These are phyloP conservation scores for Coprinellus micaceus DNA, from an alignment of 768 basidiomycete species.

Conservation along the genomic window DNA sequence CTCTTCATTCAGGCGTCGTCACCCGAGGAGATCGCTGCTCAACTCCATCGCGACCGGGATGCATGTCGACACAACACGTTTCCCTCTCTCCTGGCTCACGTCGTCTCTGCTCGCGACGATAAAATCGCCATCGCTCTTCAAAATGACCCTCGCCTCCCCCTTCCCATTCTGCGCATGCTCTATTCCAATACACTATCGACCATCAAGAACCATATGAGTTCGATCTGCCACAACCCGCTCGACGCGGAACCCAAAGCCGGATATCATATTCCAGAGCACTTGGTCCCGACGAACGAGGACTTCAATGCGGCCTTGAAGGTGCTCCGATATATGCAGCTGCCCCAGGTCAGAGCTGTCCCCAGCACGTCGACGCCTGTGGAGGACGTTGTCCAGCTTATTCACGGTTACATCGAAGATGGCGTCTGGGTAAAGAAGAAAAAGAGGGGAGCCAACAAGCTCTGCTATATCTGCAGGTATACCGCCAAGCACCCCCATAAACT, in stretches of 20 bases:
- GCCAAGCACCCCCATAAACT: constrained; percentile 18
- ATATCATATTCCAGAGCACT: constrained; percentile 15
- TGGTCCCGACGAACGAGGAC: constrained; percentile 24
- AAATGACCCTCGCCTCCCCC: constrained; percentile 15
- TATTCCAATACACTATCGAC: constrained; percentile 19
- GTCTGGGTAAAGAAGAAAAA: background rate
- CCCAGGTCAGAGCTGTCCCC: constrained; percentile 13
- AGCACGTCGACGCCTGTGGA: constrained; percentile 15
- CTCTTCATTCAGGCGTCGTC: constrained; percentile 18
- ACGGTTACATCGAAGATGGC: constrained; percentile 13
- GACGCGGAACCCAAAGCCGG: background rate
- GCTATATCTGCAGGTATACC: constrained; percentile 26
- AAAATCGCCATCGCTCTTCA: constrained; percentile 6
- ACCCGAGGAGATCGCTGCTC: constrained; percentile 16
- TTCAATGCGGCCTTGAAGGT: constrained; percentile 24
- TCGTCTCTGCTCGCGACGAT: constrained; percentile 19
- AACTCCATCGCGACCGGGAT: constrained; percentile 19
- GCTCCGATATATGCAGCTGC: constrained; percentile 23
- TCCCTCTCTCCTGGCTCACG: constrained; percentile 19
- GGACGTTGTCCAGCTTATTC: constrained; percentile 17
- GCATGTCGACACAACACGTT: constrained; percentile 17
- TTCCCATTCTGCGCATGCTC: constrained; percentile 21
- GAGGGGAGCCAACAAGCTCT: constrained; percentile 5
- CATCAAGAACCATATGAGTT: constrained; percentile 21
- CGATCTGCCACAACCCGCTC: constrained; percentile 13